Percentiles rank a stretch among this genome's conserved stretches.
These are phyloP conservation scores for Digitaria exilis DNA, from an alignment of 202 grass and related monocot species.

Conservation along the genomic window DNA sequence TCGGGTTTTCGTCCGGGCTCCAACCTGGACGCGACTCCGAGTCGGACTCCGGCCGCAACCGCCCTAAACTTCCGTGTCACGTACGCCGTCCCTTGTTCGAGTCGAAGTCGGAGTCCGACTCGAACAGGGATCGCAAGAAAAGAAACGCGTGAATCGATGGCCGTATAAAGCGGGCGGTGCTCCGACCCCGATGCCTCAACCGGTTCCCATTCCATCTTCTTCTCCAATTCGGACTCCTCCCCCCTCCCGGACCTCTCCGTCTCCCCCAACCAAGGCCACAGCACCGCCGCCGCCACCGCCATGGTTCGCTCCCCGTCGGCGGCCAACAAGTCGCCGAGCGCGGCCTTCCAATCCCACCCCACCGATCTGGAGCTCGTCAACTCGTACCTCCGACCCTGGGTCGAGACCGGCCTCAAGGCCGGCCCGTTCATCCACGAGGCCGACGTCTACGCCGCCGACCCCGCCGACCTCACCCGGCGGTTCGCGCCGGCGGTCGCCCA, in stretches of 20 bases:
- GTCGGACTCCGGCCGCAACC: not conserved
- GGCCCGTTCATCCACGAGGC: constrained; percentile 40
- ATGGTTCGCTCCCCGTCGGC: not conserved
- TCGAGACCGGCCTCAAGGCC: constrained; percentile 16
- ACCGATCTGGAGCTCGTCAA: constrained; percentile 43
- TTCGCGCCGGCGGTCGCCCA: not conserved
- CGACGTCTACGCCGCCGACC: constrained; percentile 44
- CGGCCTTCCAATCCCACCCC: constrained; percentile 23
- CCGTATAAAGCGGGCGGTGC: constrained; percentile 18
- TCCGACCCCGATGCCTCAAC: not conserved
- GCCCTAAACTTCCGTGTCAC: not conserved
- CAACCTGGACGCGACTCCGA: not conserved
- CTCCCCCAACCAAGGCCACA: not conserved
- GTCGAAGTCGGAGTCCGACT: constrained; percentile 1
- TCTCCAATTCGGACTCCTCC: not conserved
- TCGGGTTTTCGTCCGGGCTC: not conserved
- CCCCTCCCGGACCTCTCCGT: not conserved
- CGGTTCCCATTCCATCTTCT: not conserved
- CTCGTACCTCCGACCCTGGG: constrained; percentile 14
- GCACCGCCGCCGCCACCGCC: not conserved
- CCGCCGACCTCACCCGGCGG: not conserved
- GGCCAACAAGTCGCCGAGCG: not conserved
- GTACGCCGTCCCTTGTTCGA: not conserved
- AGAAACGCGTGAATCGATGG: constrained; percentile 1
- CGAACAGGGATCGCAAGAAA: no score